These are phyloP conservation scores for Combretum micranthum DNA, from an alignment of 345 rosid species.

Conservation along the genomic window DNA sequence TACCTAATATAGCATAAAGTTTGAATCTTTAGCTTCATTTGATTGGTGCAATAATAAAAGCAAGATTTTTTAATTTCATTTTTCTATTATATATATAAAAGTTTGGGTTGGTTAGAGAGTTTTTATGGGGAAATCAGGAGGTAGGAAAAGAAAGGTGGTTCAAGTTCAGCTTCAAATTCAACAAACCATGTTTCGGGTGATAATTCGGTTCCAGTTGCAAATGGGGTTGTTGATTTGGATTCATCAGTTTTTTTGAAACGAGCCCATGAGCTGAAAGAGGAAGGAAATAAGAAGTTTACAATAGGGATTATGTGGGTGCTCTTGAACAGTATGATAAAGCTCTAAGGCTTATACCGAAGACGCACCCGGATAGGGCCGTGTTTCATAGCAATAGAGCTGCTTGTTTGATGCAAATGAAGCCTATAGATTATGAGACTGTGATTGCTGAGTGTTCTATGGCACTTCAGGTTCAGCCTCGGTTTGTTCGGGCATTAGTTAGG, in stretches of 20 bases:
- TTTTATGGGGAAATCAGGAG: constrained; percentile 84
- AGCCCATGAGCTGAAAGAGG: constrained; percentile 94
- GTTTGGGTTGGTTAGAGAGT: not conserved
- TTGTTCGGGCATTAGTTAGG: constrained; percentile 69
- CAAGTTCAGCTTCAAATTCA: constrained; percentile 17
- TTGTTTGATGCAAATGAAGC: constrained; percentile 98
- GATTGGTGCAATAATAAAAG: too few species aligned
- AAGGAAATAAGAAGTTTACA: constrained; percentile 87
- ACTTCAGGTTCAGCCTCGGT: constrained; percentile 78
- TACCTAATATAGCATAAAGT: not conserved
- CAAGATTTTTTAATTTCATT: too few species aligned
- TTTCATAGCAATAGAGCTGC: constrained; percentile 93
- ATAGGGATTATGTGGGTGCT: constrained; percentile 72
- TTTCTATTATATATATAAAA: too few species aligned
- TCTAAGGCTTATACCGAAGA: constrained; percentile 61
- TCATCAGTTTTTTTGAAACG: constrained; percentile 64
- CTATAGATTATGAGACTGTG: constrained; percentile 72
- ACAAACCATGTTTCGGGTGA: constrained; percentile 36
- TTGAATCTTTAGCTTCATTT: too few species aligned
- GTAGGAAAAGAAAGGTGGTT: constrained; percentile 69
- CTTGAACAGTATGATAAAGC: constrained; percentile 76
- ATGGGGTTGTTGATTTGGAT: constrained; percentile 60
- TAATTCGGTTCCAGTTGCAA: constrained; percentile 33
- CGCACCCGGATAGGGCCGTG: constrained; percentile 81
- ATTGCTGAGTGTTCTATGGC: constrained; percentile 84